Percentiles rank a stretch among this genome's conserved stretches.
phyloP scores from a whole-genome alignment of 805 yeast genomes.

The Wickerhamomyces kurtzmanii region DNA sequence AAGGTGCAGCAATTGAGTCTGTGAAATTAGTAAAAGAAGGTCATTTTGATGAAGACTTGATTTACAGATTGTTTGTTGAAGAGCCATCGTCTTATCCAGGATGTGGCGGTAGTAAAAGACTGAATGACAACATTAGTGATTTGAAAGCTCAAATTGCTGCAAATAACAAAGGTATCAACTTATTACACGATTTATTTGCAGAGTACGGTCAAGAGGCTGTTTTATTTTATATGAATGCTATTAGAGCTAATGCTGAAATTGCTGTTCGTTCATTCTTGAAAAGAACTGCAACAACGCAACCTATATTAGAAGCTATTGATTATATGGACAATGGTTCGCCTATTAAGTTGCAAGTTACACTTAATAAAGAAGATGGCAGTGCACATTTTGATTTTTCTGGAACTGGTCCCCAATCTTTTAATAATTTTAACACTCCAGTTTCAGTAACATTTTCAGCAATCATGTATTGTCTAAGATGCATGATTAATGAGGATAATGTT shows the following conservation, averaged over 20 bases:
- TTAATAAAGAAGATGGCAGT: conserved; percentile 25
- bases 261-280: conserved; percentile 28
- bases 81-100: conserved; percentile 42
- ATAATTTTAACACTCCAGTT: conserved; percentile 44
- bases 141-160: conserved; percentile 40
- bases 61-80: conserved; percentile 29
- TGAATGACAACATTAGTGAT: conserved; percentile 42
- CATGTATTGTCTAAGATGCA: conserved; percentile 40
- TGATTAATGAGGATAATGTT: conserved; percentile 37
- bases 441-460: conserved; percentile 45
- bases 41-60: conserved; percentile 38
- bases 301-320: conserved; percentile 34
- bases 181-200: conserved; percentile 29
- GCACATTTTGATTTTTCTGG: conserved; percentile 44
- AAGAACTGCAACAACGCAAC: conserved; percentile 24
- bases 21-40: conserved; percentile 41
- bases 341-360: conserved; percentile 31
- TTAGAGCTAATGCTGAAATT: conserved; percentile 34
- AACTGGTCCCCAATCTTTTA: conserved; percentile 41
- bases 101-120: conserved; percentile 44
- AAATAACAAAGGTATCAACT: conserved; percentile 38
- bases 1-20: conserved; percentile 45
- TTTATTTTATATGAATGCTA: conserved; percentile 35
- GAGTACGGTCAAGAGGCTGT: conserved; percentile 34
- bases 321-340: conserved; percentile 48